phyloP scores from a whole-genome alignment of 2,329 filamentous ascomycete species.

The Pseudomassariella vexata region DNA sequence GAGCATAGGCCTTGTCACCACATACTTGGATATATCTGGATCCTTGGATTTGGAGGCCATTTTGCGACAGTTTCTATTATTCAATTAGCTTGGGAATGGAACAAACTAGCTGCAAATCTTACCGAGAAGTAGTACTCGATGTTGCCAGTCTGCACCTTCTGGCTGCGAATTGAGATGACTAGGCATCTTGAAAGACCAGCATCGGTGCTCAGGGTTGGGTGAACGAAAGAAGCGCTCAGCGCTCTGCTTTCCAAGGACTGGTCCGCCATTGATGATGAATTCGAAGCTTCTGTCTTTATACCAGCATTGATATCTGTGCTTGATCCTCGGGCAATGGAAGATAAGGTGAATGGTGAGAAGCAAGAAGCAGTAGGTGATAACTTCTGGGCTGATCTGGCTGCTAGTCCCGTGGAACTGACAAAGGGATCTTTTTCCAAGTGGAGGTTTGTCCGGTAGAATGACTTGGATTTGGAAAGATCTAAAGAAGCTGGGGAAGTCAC shows the following conservation, averaged over 20 bases:
- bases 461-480: constrained; percentile 12
- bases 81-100: constrained; percentile 9
- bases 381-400: constrained; percentile 33
- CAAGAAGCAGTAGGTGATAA: constrained; percentile 59
- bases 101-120: constrained; percentile 14
- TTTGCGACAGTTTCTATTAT: constrained; percentile 32
- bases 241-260: no score
- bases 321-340: constrained; percentile 7
- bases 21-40: constrained; percentile 27
- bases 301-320: not conserved
- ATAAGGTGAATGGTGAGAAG: constrained; percentile 47
- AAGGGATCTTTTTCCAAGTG: constrained; percentile 46
- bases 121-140: constrained; percentile 41
- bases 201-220: constrained; percentile 35
- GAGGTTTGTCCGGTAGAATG: constrained; percentile 14
- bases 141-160: constrained; percentile 26
- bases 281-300: not conserved
- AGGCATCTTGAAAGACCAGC: constrained; percentile 39
- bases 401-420: constrained; percentile 29
- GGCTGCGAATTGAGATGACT: constrained; percentile 28
- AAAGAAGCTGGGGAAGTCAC: constrained; percentile 16
- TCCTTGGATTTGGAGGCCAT: constrained; percentile 30
- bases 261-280: not conserved
- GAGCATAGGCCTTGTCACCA: constrained; percentile 42
- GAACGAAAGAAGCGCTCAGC: constrained; percentile 4